phyloP scores from a whole-genome alignment of 768 basidiomycete species.

The Macrolepiota dolichaula region DNA sequence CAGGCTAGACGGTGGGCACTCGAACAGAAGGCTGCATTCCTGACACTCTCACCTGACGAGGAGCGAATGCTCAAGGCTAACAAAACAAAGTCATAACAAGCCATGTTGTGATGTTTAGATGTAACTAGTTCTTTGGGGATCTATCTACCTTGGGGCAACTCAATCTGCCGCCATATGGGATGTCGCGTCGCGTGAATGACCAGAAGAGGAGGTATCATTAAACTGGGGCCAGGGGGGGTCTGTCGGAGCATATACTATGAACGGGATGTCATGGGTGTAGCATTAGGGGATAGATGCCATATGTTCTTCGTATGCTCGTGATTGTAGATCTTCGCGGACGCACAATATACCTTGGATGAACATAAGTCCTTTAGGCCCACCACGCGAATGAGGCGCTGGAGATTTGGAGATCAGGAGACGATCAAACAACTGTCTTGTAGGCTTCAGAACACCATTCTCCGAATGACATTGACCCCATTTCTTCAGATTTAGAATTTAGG shows the following conservation, averaged over 20 bases:
- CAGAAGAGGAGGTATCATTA: neutral
- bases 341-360: neutral
- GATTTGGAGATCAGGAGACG: neutral
- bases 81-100: neutral
- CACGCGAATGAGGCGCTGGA: neutral
- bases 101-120: neutral
- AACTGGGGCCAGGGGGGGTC: neutral
- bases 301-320: neutral
- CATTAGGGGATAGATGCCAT: neutral
- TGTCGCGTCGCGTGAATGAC: neutral
- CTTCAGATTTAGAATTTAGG: neutral
- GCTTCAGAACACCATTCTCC: neutral
- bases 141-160: neutral
- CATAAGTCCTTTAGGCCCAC: neutral
- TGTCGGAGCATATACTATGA: neutral
- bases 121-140: neutral
- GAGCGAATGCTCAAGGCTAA: conserved; percentile 29
- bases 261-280: neutral
- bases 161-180: neutral
- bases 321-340: neutral
- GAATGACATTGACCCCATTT: neutral
- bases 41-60: conserved; percentile 60
- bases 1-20: conserved; percentile 60
- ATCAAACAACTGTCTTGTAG: neutral
- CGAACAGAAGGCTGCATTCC: conserved; percentile 45